Conservation (phyloP, 805 yeast species). For the Saccharomyces kudriavzevii region DNA sequence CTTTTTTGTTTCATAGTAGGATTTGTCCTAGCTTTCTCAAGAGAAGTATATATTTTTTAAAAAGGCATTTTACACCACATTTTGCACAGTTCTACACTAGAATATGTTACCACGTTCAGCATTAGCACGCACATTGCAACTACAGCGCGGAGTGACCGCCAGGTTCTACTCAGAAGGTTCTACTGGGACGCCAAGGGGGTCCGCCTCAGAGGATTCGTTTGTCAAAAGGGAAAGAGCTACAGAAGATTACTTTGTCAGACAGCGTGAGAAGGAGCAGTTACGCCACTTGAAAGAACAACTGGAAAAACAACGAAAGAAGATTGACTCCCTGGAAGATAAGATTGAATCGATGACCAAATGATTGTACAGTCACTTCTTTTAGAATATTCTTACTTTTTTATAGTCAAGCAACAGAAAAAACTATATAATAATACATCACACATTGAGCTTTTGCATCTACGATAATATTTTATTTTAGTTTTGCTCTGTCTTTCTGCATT, state of each 20-base stretch:
- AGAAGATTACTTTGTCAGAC: slow-evolving; percentile 77
- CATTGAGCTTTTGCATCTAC: not conserved
- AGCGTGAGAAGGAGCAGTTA: slow-evolving; percentile 86
- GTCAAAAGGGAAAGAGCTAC: slow-evolving; percentile 86
- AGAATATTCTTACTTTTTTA: not conserved
- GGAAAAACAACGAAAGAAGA: slow-evolving; percentile 62
- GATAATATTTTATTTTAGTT: not conserved
- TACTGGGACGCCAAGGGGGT: slow-evolving; percentile 48
- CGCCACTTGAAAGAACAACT: slow-evolving; percentile 67
- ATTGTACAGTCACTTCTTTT: not conserved
- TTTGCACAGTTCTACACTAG: not conserved
- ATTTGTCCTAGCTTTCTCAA: not conserved
- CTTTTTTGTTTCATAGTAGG: not conserved
- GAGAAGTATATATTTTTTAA: not conserved
- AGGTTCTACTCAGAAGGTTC: slow-evolving; percentile 47
- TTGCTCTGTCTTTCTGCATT: not conserved
- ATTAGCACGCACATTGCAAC: slow-evolving; percentile 22
- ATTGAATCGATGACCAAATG: slow-evolving; percentile 24
- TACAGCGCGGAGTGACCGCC: slow-evolving; percentile 10
- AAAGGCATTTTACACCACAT: not conserved
- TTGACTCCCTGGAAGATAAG: slow-evolving; percentile 44
- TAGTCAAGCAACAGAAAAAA: not conserved
- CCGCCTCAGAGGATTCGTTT: slow-evolving; percentile 47
- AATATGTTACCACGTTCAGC: slow-evolving; percentile 22
- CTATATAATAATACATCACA: not conserved